Conservation (phyloP, 2,329 filamentous ascomycete species). For the Colletotrichum costaricense region DNA sequence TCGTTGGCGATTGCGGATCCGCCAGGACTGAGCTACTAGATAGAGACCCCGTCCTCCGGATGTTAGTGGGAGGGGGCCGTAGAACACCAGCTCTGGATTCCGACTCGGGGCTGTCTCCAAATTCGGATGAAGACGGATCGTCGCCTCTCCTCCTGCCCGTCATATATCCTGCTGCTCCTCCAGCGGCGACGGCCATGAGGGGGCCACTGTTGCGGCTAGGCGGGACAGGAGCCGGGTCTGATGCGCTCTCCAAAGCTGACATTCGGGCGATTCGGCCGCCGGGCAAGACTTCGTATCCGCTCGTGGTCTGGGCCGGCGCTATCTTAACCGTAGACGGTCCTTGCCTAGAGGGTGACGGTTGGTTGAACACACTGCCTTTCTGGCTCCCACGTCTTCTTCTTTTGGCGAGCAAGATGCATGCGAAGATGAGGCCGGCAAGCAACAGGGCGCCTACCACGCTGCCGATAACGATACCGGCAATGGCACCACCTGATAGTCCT, state of each 20-base stretch:
- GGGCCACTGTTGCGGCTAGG: constrained; percentile 40
- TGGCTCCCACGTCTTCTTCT: constrained; percentile 70
- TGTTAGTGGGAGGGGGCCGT: constrained; percentile 67
- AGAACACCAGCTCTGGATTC: constrained; percentile 66
- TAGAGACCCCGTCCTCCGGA: constrained; percentile 85
- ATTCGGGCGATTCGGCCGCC: constrained; percentile 94
- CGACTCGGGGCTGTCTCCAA: constrained; percentile 78
- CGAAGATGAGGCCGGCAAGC: constrained; percentile 75
- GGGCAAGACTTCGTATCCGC: constrained; percentile 80
- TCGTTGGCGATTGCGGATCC: constrained; percentile 80
- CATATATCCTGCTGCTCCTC: constrained; percentile 58
- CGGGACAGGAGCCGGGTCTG: constrained; percentile 68
- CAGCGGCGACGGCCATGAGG: constrained; percentile 52
- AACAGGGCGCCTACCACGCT: constrained; percentile 77
- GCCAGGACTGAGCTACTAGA: constrained; percentile 85
- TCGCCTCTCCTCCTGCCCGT: constrained; percentile 59
- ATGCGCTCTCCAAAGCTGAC: constrained; percentile 88
- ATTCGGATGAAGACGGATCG: constrained; percentile 76
- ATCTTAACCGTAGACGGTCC: constrained; percentile 55
- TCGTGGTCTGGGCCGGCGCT: constrained; percentile 41
- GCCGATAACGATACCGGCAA: constrained; percentile 91
- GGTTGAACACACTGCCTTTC: constrained; percentile 84
- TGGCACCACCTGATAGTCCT: constrained; percentile 81
- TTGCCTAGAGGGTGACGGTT: constrained; percentile 79
- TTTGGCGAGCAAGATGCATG: constrained; percentile 66